Conservation (phyloP, 208 protist species). For the Leishmania mexicana region DNA sequence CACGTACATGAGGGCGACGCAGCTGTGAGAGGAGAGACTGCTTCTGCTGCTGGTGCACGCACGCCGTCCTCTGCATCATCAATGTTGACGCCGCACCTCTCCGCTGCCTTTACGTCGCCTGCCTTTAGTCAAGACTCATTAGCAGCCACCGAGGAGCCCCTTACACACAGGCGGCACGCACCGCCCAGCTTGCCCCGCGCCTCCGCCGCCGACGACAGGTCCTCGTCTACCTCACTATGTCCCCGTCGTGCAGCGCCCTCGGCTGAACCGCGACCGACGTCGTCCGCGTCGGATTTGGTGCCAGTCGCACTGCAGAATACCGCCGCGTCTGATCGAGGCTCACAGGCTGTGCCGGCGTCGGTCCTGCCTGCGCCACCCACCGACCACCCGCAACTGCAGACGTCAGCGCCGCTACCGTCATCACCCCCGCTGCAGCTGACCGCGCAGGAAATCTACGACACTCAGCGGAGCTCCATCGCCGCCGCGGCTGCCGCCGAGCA, state of each 20-base stretch:
- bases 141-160: not conserved
- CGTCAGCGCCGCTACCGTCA: not conserved
- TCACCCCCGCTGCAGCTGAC: slow-evolving; percentile 4
- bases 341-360: not conserved
- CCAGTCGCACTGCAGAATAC: not conserved
- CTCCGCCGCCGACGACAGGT: not conserved
- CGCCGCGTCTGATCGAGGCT: not conserved
- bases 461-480: slow-evolving; percentile 21
- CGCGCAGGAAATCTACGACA: slow-evolving; percentile 14
- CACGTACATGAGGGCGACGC: not conserved
- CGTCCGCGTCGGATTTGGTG: not conserved
- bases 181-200: not conserved
- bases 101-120: slow-evolving; percentile 20
- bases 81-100: slow-evolving; percentile 2
- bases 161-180: no score
- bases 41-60: not conserved
- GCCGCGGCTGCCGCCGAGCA: slow-evolving; percentile 28
- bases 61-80: not conserved
- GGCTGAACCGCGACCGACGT: not conserved
- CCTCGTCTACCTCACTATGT: not conserved
- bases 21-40: not conserved
- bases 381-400: not conserved
- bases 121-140: slow-evolving; percentile 14
- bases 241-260: not conserved
- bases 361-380: not conserved